A percentile compares a stretch with the other conserved stretches of the same genome.
Evolutionary conservation across 2,329 filamentous ascomycete genomes (phyloP).

Genomic region (Colletotrichum sp.): DNA sequence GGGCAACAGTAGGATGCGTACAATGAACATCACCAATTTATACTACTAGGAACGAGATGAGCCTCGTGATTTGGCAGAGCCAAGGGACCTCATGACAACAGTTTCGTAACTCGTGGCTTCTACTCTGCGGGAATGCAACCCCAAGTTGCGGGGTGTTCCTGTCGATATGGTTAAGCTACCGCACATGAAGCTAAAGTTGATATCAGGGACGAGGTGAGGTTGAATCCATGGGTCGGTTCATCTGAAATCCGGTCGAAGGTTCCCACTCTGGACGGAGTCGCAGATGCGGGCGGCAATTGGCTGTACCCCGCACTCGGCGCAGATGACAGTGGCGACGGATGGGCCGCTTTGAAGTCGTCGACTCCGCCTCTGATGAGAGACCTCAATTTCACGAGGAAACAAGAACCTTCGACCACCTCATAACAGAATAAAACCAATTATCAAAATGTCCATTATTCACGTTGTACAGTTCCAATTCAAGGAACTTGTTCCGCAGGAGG

Average conservation of each 20-base stretch:
- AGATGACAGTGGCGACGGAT: neutral
- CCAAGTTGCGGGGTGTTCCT: too few species aligned
- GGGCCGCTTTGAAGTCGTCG: neutral
- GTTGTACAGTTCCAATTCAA: conserved; percentile 74
- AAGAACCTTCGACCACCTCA: neutral
- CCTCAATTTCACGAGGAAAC: neutral
- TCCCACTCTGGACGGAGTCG: neutral
- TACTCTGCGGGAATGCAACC: too few species aligned
- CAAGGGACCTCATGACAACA: too few species aligned
- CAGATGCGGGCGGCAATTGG: neutral
- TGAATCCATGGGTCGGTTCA: neutral
- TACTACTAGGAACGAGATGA: too few species aligned
- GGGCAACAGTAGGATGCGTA: too few species aligned
- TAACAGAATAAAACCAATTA: neutral
- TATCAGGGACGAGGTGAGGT: neutral
- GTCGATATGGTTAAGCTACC: neutral
- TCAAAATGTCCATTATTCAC: conserved; percentile 67
- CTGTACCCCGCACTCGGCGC: neutral
- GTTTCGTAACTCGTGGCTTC: too few species aligned
- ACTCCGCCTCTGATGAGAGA: neutral
- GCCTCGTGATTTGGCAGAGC: too few species aligned
- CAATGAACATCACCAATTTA: too few species aligned
- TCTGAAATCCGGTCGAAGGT: neutral
- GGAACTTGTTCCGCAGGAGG: conserved; percentile 47
- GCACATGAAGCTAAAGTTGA: neutral